Conservation (phyloP, 768 basidiomycete genomes). For the Calocera viscosa region DNA sequence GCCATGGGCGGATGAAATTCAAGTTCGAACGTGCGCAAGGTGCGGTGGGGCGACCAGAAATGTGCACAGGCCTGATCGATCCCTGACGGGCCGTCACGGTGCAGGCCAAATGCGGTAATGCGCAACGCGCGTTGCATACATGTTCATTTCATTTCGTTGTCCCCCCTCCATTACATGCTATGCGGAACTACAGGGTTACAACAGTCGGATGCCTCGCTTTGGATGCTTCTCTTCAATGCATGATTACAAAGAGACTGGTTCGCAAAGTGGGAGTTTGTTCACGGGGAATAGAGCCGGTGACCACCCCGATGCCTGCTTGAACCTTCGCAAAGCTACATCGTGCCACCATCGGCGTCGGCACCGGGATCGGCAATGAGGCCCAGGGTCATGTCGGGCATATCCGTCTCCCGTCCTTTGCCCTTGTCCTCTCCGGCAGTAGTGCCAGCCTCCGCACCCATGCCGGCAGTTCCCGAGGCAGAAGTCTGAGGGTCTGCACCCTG, state of each 20-base stretch:
- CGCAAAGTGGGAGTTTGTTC: not conserved
- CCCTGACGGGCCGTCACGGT: too few species aligned
- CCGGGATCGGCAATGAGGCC: not conserved
- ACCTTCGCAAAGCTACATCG: not conserved
- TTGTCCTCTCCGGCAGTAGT: not conserved
- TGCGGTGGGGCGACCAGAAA: not conserved
- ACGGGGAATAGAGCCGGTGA: not conserved
- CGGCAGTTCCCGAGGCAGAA: not conserved
- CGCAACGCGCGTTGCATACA: not conserved
- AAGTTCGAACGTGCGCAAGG: not conserved
- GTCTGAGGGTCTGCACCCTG: constrained; percentile 8
- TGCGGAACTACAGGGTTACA: not conserved
- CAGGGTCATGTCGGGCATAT: not conserved
- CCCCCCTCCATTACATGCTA: not conserved
- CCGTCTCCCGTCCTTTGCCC: not conserved
- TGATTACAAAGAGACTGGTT: not conserved
- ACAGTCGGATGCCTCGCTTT: not conserved
- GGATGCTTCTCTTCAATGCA: not conserved
- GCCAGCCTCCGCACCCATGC: not conserved
- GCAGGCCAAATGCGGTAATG: too few species aligned
- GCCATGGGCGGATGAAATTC: not conserved
- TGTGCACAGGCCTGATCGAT: not conserved
- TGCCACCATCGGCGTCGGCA: not conserved
- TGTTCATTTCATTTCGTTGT: not conserved
- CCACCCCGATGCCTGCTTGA: not conserved